Base-by-base conservation (phyloP, 2,329 filamentous ascomycete species). In the Claviceps sp. region DNA sequence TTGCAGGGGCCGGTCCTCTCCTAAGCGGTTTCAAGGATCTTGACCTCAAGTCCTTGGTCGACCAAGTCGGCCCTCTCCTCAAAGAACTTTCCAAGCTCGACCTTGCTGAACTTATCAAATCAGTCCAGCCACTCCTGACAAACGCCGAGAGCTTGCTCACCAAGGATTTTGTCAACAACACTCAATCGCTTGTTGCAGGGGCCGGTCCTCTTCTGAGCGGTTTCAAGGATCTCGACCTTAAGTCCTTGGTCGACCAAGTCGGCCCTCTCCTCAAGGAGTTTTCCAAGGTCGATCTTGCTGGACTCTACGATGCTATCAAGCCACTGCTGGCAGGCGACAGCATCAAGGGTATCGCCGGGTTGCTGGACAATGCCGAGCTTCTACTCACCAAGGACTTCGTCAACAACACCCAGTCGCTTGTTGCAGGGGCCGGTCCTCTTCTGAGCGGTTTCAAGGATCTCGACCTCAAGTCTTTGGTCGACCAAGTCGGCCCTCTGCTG, bases 401-500 rank as follows among this genome's bases (percentile, higher is more conserved):
- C n/a, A n/a, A n/a, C n/a, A n/a, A n/a, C n/a, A 19, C 19, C 1
- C 19, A 19, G 19, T 19, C 19, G 19, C 19, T 19, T 19, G 24
- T 54, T 30, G 52, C 52, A 10, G 52, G 60, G 17, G 63, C 64
- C 54, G 54, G 52, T 24, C 67, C 68, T 0, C 55, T 71, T 1
- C 52, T 71, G 5, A 61, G 61, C 43, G 61, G 64, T 45, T 60
- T 69, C 8, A 64, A 70, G 61, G 50, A 63, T 38, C 42, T 61
- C 5, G 44, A 63, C 0, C 55, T 64, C 5, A 61, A 66, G 16
- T 38, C 30, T 4, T 16, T 54, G 3, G 41, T 52, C 1, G 42
- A 44, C 14, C 52, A 54, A 16, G 41, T 54, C 60, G 59, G 60
- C 5, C 68, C 68, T 0, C 55, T 72, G 8, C 51, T 64, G 17